Evolutionary conservation across 371 early-diverging fungal species (phyloP), one percentile per base, ranked within the genome.

Genomic region (Apophysomyces variabilis): DNA sequence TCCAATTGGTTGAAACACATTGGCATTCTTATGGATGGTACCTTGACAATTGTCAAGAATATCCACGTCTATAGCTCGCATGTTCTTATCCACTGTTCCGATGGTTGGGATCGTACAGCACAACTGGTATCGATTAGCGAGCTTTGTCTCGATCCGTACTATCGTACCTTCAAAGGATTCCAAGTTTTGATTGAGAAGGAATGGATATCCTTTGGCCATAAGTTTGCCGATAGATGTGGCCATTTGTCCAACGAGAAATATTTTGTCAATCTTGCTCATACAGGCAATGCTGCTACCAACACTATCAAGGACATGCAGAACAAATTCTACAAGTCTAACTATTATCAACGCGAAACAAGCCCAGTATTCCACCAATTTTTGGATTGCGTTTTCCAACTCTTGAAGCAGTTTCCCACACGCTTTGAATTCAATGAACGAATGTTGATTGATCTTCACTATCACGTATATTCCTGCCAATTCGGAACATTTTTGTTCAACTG

Each of bases 71-170:
- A 80, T 36, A 89, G 89, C 60, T 85, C 89, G 1, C 96, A 97
- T 67, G 96, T 95, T 4, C 83, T 99, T 37, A 95, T 99, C 4
- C 99, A 99, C 72, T 99, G 99, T 83, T 95, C 96, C n/a, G 99
- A 99, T 75, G 99, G 99, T 8, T 99, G 99, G 99, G 99, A 99
- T 76, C 90, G 99, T 44, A 99, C 99, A 0, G 92, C 97, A 3
- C 99, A 99, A 73, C 76, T 97, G 47, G 93, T 92, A 1, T 90
- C 96, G 5, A 77, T 96, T 32, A 86, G 97, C 41, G 91, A 92
- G 68, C 76, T 99, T 26, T 97, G 97, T 64, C 77, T 97, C 41
- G 99, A 99, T 62, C 97, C 98, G 0, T 96, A 85, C 72, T 97
- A 95, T 73, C 93, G 99, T 54, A 97, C 99, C 7, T 84, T 95